Conservation (phyloP, 1,284 basidiomycete species). For the Heliocybe sulcata region DNA sequence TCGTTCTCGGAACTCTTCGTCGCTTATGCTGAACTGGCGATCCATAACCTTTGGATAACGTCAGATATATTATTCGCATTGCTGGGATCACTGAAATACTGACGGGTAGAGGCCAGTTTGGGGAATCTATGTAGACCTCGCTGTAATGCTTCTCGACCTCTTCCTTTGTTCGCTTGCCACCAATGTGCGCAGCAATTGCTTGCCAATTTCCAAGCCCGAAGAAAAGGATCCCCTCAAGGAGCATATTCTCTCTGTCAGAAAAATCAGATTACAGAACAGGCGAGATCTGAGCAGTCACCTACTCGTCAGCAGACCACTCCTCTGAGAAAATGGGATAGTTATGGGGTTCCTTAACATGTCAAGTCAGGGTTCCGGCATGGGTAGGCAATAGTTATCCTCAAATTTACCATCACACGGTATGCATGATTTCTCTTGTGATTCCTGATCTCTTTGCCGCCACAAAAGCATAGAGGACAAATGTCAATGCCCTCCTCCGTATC, state of each 20-base stretch:
- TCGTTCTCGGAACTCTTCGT: slow-evolving; percentile 78
- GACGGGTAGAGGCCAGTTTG: slow-evolving; percentile 76
- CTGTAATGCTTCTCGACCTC: slow-evolving; percentile 93
- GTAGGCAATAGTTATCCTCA: neutral
- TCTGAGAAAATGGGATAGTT: slow-evolving; percentile 93
- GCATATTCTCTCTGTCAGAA: slow-evolving; percentile 68
- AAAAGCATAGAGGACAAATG: slow-evolving; percentile 88
- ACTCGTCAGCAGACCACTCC: slow-evolving; percentile 99
- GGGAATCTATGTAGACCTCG: slow-evolving; percentile 74
- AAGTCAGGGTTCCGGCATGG: neutral
- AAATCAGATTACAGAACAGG: slow-evolving; percentile 5
- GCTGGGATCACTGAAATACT: slow-evolving; percentile 15
- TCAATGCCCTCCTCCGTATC: slow-evolving; percentile 75
- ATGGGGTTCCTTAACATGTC: slow-evolving; percentile 72
- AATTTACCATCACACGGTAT: slow-evolving; percentile 86
- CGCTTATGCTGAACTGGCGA: slow-evolving; percentile 62
- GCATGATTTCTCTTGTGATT: slow-evolving; percentile 85
- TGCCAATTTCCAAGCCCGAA: slow-evolving; percentile 97
- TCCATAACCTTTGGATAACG: slow-evolving; percentile 51
- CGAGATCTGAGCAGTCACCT: slow-evolving; percentile 20
- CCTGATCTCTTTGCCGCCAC: slow-evolving; percentile 84
- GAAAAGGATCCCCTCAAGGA: slow-evolving; percentile 85
- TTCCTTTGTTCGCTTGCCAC: slow-evolving; percentile 87
- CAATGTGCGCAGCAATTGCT: slow-evolving; percentile 90
- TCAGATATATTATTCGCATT: slow-evolving; percentile 9